Conservation (phyloP, 2,329 filamentous ascomycete species). For the Talaromyces atroroseus region DNA sequence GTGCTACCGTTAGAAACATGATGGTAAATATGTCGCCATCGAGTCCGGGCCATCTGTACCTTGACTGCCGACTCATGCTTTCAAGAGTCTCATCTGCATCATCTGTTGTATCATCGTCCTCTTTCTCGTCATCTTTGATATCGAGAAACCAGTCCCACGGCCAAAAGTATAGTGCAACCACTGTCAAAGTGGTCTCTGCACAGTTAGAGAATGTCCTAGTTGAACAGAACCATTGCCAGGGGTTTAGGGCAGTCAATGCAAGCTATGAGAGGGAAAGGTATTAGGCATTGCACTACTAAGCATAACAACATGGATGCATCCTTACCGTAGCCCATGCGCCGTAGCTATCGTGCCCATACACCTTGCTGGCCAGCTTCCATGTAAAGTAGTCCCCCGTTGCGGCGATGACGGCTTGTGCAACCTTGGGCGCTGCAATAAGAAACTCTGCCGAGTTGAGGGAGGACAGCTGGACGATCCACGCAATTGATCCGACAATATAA, state of each 20-base stretch:
- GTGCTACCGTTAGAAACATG: slow-evolving; percentile 17
- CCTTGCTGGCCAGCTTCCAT: slow-evolving; percentile 69
- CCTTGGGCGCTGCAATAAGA: slow-evolving; percentile 66
- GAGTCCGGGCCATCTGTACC: slow-evolving; percentile 21
- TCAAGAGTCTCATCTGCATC: slow-evolving; percentile 3
- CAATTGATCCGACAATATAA: slow-evolving; percentile 47
- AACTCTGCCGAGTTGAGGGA: slow-evolving; percentile 57
- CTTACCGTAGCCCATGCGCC: slow-evolving; percentile 66
- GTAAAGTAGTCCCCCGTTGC: slow-evolving; percentile 79
- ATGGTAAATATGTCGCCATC: slow-evolving; percentile 10
- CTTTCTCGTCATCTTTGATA: slow-evolving; percentile 39
- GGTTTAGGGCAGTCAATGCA: slow-evolving; percentile 65
- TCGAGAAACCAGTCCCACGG: slow-evolving; percentile 68
- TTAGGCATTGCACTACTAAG: neutral
- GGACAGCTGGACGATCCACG: slow-evolving; percentile 44
- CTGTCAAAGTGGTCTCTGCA: slow-evolving; percentile 81
- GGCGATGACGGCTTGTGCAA: slow-evolving; percentile 71
- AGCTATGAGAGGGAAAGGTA: slow-evolving; percentile 48
- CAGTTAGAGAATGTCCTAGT: slow-evolving; percentile 92
- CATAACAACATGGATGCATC: neutral
- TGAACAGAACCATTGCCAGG: slow-evolving; percentile 96
- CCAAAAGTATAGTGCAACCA: slow-evolving; percentile 74
- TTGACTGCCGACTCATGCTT: slow-evolving; percentile 17
- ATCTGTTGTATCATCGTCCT: slow-evolving; percentile 24
- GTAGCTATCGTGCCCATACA: slow-evolving; percentile 63